Conservation (phyloP, 2,329 filamentous ascomycete species). For the Seiridium cupressi region DNA sequence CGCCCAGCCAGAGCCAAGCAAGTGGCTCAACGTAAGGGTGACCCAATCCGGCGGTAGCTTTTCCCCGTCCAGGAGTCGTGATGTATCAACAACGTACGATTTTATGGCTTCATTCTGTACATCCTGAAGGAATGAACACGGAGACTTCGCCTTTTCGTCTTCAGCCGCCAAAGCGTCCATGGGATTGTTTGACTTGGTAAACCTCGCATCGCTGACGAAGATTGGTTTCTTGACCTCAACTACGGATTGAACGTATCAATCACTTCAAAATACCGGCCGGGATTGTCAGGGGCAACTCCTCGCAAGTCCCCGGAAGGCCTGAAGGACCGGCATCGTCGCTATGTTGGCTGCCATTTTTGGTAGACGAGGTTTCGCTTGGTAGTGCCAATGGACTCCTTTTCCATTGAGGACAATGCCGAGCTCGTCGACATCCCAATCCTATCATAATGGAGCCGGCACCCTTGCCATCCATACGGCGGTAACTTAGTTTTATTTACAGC, state of each 20-base stretch:
- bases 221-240: neutral
- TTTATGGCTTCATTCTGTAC: neutral
- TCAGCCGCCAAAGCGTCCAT: neutral
- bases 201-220: neutral
- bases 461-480: neutral
- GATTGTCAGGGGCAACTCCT: too few relatives aligned
- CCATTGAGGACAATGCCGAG: neutral
- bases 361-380: neutral
- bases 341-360: too few relatives aligned
- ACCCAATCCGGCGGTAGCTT: neutral
- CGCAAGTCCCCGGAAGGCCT: too few relatives aligned
- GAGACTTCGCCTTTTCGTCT: neutral
- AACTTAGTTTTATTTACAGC: neutral
- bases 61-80: neutral
- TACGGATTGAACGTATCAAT: neutral
- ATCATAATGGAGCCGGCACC: neutral
- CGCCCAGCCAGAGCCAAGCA: conserved; percentile 5
- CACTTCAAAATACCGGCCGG: too few relatives aligned
- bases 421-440: neutral
- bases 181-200: neutral
- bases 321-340: too few relatives aligned
- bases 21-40: neutral
- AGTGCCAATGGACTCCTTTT: neutral
- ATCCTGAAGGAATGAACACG: too few relatives aligned
- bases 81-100: conserved; percentile 5